phyloP scores from a whole-genome alignment of 2,329 filamentous ascomycete species.

The Cladophialophora immunda region DNA sequence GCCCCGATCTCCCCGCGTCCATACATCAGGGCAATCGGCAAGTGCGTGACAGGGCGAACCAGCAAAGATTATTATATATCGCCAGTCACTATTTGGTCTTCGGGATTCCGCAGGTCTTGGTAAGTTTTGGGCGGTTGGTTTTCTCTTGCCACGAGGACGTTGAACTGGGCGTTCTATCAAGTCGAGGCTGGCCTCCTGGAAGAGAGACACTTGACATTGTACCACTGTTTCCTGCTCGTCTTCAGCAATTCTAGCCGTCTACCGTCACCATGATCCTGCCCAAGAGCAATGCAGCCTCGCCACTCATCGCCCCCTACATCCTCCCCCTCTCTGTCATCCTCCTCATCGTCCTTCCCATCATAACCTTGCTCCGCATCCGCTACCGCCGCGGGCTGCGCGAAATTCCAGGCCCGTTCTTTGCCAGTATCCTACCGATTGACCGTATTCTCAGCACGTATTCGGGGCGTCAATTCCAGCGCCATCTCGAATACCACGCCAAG shows the following conservation, averaged over 20 bases:
- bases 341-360: conserved; percentile 3
- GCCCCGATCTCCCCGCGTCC: conserved; percentile 4
- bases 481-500: conserved; percentile 40
- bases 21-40: neutral
- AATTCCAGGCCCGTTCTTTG: conserved; percentile 44
- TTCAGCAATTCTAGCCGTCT: neutral
- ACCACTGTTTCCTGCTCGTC: neutral
- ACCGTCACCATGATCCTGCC: conserved; percentile 15
- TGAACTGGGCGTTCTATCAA: neutral
- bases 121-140: neutral
- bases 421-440: conserved; percentile 41
- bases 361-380: conserved; percentile 16
- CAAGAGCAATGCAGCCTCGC: neutral
- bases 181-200: neutral
- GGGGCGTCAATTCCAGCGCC: conserved; percentile 39
- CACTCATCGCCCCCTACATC: conserved; percentile 1
- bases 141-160: neutral
- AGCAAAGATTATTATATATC: neutral
- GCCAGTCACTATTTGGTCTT: neutral
- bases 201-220: neutral
- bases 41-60: neutral
- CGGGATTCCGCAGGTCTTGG: neutral
- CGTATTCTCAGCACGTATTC: conserved; percentile 42
- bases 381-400: conserved; percentile 26
- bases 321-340: conserved; percentile 5